Evolutionary conservation across 2,329 filamentous ascomycete species (phyloP).

Genomic region (Zymoseptoria crescenta): DNA sequence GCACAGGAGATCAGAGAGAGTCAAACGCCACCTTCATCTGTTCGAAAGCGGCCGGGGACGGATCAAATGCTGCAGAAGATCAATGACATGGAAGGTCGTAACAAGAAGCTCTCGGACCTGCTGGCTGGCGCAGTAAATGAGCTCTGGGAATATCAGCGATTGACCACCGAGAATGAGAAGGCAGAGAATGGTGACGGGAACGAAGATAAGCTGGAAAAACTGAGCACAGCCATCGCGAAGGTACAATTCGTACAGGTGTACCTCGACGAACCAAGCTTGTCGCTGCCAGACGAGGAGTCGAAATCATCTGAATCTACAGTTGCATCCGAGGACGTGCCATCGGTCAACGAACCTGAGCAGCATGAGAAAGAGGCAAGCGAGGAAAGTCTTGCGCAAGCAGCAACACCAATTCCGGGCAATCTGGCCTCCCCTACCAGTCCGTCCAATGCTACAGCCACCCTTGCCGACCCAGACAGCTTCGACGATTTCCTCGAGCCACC

Average conservation of each 20-base stretch:
- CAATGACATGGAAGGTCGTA: slow-evolving; percentile 54
- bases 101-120: slow-evolving; percentile 59
- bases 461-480: slow-evolving; percentile 13
- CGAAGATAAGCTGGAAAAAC: slow-evolving; percentile 31
- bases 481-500: slow-evolving; percentile 9
- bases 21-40: slow-evolving; percentile 25
- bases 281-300: slow-evolving; percentile 34
- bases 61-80: slow-evolving; percentile 31
- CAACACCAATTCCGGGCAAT: neutral
- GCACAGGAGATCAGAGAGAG: slow-evolving; percentile 56
- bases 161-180: slow-evolving; percentile 15
- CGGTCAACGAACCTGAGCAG: neutral
- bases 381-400: neutral
- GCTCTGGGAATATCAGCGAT: slow-evolving; percentile 53
- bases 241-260: slow-evolving; percentile 47
- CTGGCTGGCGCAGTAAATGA: slow-evolving; percentile 58
- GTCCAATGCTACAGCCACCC: neutral
- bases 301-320: neutral
- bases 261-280: slow-evolving; percentile 39
- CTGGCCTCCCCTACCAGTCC: neutral
- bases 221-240: slow-evolving; percentile 43
- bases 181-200: slow-evolving; percentile 17
- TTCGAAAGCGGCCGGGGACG: slow-evolving; percentile 36
- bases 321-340: neutral
- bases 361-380: neutral